Conservation (phyloP, 371 early-diverging fungal species). For the Coemansia sp. region DNA sequence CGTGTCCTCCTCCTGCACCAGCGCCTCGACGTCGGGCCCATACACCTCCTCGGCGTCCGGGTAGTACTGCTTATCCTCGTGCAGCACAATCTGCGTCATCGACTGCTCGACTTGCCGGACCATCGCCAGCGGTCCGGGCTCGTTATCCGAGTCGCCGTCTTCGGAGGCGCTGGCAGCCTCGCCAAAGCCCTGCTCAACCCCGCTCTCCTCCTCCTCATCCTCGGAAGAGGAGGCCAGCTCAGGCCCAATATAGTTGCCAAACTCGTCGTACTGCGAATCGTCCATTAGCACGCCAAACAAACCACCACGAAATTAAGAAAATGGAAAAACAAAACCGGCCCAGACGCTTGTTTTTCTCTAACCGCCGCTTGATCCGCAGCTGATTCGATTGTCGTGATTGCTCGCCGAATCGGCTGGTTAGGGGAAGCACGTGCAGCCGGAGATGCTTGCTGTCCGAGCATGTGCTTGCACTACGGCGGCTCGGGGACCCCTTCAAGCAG, state of each 20-base stretch:
- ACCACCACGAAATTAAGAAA: background rate
- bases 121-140: constrained; percentile 19
- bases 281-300: constrained; percentile 58
- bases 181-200: constrained; percentile 51
- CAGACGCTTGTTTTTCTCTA: background rate
- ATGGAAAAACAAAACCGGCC: background rate
- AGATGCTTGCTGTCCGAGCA: too few relatives aligned
- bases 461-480: too few relatives aligned
- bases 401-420: too few relatives aligned
- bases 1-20: constrained; percentile 98
- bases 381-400: too few relatives aligned
- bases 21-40: constrained; percentile 90
- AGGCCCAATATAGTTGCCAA: constrained; percentile 98
- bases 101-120: constrained; percentile 36
- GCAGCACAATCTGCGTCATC: constrained; percentile 82
- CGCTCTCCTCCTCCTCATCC: constrained; percentile 39
- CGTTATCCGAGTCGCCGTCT: constrained; percentile 11
- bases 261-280: constrained; percentile 90
- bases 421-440: too few relatives aligned
- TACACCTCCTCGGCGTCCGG: constrained; percentile 97
- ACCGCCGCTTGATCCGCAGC: too few relatives aligned
- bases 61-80: constrained; percentile 98
- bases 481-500: too few relatives aligned
- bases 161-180: constrained; percentile 15
- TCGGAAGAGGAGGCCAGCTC: constrained; percentile 70